Evolutionary conservation across 2,329 filamentous ascomycete genomes (phyloP).

Genomic region (Colletotrichum tropicale): DNA sequence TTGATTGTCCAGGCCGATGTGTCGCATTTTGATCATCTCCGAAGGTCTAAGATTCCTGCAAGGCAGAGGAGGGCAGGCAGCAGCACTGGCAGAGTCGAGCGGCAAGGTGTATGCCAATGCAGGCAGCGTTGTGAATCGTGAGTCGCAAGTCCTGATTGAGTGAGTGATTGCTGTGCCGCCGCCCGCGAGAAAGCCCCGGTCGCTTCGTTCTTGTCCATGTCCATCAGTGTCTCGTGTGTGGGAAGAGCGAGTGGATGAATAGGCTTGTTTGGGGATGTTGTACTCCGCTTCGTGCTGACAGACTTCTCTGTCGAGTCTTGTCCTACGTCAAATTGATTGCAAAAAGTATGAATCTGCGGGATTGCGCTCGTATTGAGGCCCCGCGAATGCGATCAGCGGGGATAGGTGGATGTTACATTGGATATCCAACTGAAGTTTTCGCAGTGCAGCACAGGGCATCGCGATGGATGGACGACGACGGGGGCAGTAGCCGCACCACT

Average conservation of each 20-base stretch:
- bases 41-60: neutral
- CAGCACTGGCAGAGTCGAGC: neutral
- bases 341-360: neutral
- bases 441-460: neutral
- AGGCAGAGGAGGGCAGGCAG: neutral
- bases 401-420: neutral
- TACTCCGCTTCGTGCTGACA: neutral
- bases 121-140: neutral
- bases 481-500: neutral
- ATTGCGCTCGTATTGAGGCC: neutral
- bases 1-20: neutral
- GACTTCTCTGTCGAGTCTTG: neutral
- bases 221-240: neutral
- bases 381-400: neutral
- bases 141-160: neutral
- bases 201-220: neutral
- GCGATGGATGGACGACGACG: neutral
- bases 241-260: neutral
- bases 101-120: neutral
- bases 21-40: neutral
- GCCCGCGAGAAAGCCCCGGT: neutral
- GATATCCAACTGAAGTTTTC: neutral
- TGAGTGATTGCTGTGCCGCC: neutral
- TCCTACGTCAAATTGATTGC: slow-evolving; percentile 5
- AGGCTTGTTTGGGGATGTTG: neutral